Base-by-base conservation (phyloP, 2,329 filamentous ascomycete species). In the Aureobasidium subglaciale region DNA sequence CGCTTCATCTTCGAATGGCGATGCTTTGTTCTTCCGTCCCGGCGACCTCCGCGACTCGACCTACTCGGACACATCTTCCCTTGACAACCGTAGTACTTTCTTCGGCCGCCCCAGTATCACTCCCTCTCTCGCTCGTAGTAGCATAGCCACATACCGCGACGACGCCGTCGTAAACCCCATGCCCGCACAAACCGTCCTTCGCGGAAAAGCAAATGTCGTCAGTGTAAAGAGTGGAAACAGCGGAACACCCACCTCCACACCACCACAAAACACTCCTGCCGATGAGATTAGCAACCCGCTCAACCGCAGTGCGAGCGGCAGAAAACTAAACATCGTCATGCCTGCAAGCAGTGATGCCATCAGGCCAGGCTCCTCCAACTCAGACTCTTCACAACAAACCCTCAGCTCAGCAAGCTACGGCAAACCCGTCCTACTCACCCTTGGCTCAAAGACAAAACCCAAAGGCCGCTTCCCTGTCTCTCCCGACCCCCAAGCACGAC, bases 1-100 rank as follows among this genome's bases (percentile, higher is more conserved):
- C 58, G 73, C 76, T 58, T 83, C 83, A 1, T 61, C 68, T 5
- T 64, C 63, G 59, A 67, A 67, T 20, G 80, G 71, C 57, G 89
- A 95, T 59, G 88, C 93, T 66, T 88, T 95, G 68, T 96, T 95
- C 78, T 96, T 96, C 70, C 86, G 95, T 63, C 91, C 91, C 10
- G 87, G 87, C 58, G 90, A 96, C 66, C 79, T 96, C 42, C 87
- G 92, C 61, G 90, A 95, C 72, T 96, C 90, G 6, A 92, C 90
- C 11, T 96, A 91, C 72, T 95, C 90, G 5, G 87, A 82, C 59
- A 81, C 87, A 59, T 88, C 87, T 11, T 67, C 67, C 1, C 43
- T 69, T 60, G 70, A 75, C 52, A 71, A 69, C 13, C 73, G 75
- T 55, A 76, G 72, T 59, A 70, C 56, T 9, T 65, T 70, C 57